Base-by-base conservation (phyloP, 768 basidiomycete species). In the Neoboletus magnificus region DNA sequence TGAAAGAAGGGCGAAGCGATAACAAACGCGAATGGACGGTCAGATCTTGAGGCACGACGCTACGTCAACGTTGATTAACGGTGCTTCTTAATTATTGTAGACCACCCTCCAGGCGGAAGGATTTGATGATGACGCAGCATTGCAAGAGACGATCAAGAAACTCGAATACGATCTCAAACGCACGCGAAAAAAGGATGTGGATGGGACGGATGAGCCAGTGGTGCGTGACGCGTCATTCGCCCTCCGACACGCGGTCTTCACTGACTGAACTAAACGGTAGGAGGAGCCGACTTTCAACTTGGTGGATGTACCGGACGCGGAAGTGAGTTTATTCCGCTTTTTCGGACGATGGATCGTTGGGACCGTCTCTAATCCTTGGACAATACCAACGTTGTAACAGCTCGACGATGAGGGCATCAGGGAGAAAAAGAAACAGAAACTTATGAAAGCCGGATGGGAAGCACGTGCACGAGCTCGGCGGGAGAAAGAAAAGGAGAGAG, bases 371-470 rank as follows among this genome's bases (percentile, higher is more conserved):
- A 35, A 27, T 12, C 9, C 18, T 25, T 23, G 29, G 23, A 18
- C 29, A 9, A 10, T 4, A 41, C 22, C 6, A 11, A 18, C 36
- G 3, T 30, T n/a, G 13, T 23, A 23, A 18, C 55, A 92, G 88
- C 79, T 93, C 9, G 91, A 92, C 62, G 95, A 98, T 66, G 94
- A 96, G 39, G 81, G 85, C 25, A 68, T 98, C 35, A 98, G 91
- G 69, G 97, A 99, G 72, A 99, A 98, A 76, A 86, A 86, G 65
- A 91, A 88, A 65, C 97, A 99, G 69, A 89, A 85, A 61, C 78
- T 98, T 32, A 76, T 95, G 75, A 98, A 97, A 70, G 93, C 94
- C 0, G 92, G 91, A 1, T 94, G 87, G 69, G 96, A 98, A 55
- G 93, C 95, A 0, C 86, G 97, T 22, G 82, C 85, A 33, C 85